Conservation (phyloP, 306 rosid genomes). For the Ochetophila trinervis region DNA sequence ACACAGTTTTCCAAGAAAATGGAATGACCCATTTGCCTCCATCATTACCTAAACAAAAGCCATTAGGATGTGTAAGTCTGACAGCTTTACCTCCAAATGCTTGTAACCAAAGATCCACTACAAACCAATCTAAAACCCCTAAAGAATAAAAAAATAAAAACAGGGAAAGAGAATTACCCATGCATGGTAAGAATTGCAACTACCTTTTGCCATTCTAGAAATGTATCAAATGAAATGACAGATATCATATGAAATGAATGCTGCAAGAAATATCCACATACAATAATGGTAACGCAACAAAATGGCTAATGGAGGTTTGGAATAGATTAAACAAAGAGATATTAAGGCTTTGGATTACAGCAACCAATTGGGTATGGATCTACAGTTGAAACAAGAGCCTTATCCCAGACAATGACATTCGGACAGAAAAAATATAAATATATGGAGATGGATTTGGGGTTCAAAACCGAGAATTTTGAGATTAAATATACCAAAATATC, state of each 20-base stretch:
- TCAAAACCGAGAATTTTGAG: neutral
- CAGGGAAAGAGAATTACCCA: too few relatives aligned
- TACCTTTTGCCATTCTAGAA: too few relatives aligned
- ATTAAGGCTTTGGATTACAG: too few relatives aligned
- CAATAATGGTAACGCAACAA: too few relatives aligned
- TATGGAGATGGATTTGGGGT: neutral
- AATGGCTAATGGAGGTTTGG: too few relatives aligned
- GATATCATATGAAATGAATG: too few relatives aligned
- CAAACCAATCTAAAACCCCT: neutral
- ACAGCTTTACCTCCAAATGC: neutral
- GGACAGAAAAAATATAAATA: neutral
- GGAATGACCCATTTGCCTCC: slow-evolving; percentile 65
- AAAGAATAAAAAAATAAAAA: neutral
- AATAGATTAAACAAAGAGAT: too few relatives aligned
- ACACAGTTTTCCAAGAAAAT: slow-evolving; percentile 72
- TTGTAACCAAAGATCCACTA: neutral
- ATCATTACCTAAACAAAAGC: slow-evolving; percentile 40
- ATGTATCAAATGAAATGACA: too few relatives aligned
- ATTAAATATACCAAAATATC: neutral
- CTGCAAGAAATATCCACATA: too few relatives aligned
- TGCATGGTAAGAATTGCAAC: too few relatives aligned
- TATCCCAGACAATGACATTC: neutral
- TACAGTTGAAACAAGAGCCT: too few relatives aligned
- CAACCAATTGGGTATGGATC: too few relatives aligned
- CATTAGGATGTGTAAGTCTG: neutral